Conservation (phyloP, 176 grass and related monocot genomes). For the Zea mays region DNA sequence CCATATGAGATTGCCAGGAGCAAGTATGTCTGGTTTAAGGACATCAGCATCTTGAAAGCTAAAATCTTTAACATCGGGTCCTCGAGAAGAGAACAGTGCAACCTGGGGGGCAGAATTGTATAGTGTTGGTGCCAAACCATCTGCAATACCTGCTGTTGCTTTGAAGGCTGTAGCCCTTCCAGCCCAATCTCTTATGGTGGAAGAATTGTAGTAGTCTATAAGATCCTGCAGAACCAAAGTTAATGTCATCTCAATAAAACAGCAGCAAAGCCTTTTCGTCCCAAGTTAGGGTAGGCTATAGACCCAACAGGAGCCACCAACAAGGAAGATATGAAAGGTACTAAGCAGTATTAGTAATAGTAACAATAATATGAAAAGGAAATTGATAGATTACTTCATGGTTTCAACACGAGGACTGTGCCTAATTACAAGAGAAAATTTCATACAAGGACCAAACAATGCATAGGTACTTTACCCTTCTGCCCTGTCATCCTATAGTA, state of each 20-base stretch:
- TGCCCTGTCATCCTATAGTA: conserved; percentile 3
- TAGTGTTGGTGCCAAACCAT: conserved; percentile 85
- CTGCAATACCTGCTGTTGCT: conserved; percentile 79
- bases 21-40: conserved; percentile 92
- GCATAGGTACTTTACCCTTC: background rate
- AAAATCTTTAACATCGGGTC: conserved; percentile 98
- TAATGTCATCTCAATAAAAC: background rate
- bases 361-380: background rate
- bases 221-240: conserved; percentile 65
- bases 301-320: background rate
- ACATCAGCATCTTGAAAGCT: conserved; percentile 98
- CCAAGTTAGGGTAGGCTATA: background rate
- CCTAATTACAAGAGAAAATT: conserved; percentile 17
- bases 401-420: background rate
- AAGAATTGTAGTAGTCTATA: conserved; percentile 94
- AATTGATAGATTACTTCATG: background rate
- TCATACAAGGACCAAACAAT: conserved; percentile 1
- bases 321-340: background rate
- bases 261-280: background rate
- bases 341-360: background rate
- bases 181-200: conserved; percentile 91
- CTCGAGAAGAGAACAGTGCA: conserved; percentile 90
- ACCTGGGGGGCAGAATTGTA: conserved; percentile 97
- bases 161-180: conserved; percentile 71
- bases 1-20: conserved; percentile 97